Base-by-base conservation (phyloP, 768 basidiomycete genomes). In the Candolleomyces efflorescens region DNA sequence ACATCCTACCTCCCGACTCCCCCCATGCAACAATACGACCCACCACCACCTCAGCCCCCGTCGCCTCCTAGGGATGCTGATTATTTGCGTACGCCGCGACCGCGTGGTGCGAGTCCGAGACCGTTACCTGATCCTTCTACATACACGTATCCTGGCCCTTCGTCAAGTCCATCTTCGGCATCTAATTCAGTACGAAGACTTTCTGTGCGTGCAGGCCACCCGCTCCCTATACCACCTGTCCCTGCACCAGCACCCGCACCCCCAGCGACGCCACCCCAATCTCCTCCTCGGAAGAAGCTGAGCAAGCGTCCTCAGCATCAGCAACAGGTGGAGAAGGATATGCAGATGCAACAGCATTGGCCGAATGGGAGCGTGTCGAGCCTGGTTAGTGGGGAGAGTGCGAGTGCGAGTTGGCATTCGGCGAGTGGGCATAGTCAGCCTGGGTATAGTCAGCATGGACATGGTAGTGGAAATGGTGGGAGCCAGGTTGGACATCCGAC, bases 241-340 rank as follows among this genome's bases (percentile, higher is more conserved):
- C 55, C 13, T 36, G n/a, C 46, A 24, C 24, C 46, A 7, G 13
- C n/a, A 48, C 23, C 53, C 39, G 23, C 15, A 13, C 51, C 37
- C 38, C 61, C 55, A 50, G 37, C 32, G n/a, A 53, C 51, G 10
- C 51, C 51, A 22, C 51, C 51, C 22, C 63, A 60, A 44, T 50
- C 65, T 1, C 62, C 68, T 12, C 57, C 65, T 11, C 65, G 69
- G 12, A 65, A 63, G 27, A 71, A 70, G 61, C 63, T 70, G 47
- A 73, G 70, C 60, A 73, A 71, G 47, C 67, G 69, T 11, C 61
- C 58, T 17, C 61, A 61, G 49, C 54, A 54, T 17, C 61, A 61
- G 49, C 54, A 54, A 9, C 62, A 60, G 24, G 57, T 45, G 41
- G 39, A 52, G 24, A 64, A 58, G 24, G 54, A 27, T 23, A 60